phyloP scores from a whole-genome alignment of 2,329 filamentous ascomycete genomes.

The Fonsecaea pugnacius region DNA sequence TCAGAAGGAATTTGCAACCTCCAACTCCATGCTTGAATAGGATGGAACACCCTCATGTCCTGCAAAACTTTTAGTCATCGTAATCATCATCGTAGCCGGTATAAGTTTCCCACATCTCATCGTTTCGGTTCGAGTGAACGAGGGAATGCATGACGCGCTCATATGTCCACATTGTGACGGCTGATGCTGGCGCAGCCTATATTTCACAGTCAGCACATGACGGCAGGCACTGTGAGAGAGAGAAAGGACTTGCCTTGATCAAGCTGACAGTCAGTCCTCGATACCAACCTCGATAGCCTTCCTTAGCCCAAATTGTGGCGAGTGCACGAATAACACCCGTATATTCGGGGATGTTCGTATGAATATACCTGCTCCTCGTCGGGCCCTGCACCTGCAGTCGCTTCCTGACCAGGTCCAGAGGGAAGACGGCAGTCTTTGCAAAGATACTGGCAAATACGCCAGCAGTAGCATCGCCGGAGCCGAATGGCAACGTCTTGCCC shows the following conservation, averaged over 20 bases:
- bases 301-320: slow-evolving; percentile 67
- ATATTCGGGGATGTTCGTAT: slow-evolving; percentile 87
- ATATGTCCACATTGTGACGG: slow-evolving; percentile 94
- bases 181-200: slow-evolving; percentile 77
- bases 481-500: slow-evolving; percentile 65
- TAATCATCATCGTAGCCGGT: slow-evolving; percentile 34
- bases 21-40: slow-evolving; percentile 5
- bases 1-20: not conserved
- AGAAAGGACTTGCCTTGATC: slow-evolving; percentile 66
- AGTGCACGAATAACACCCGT: slow-evolving; percentile 68
- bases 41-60: slow-evolving; percentile 14
- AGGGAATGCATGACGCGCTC: slow-evolving; percentile 72
- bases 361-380: slow-evolving; percentile 75
- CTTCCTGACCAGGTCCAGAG: slow-evolving; percentile 89
- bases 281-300: slow-evolving; percentile 82
- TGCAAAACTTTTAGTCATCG: slow-evolving; percentile 35
- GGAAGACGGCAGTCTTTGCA: slow-evolving; percentile 89
- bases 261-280: slow-evolving; percentile 85
- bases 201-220: slow-evolving; percentile 7
- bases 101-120: slow-evolving; percentile 38
- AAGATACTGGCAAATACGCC: slow-evolving; percentile 78
- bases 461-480: slow-evolving; percentile 80
- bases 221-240: not conserved
- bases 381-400: slow-evolving; percentile 94
- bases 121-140: slow-evolving; percentile 43